Base-by-base conservation (phyloP, 2,329 filamentous ascomycete species). In the Elsinoe arachidis region DNA sequence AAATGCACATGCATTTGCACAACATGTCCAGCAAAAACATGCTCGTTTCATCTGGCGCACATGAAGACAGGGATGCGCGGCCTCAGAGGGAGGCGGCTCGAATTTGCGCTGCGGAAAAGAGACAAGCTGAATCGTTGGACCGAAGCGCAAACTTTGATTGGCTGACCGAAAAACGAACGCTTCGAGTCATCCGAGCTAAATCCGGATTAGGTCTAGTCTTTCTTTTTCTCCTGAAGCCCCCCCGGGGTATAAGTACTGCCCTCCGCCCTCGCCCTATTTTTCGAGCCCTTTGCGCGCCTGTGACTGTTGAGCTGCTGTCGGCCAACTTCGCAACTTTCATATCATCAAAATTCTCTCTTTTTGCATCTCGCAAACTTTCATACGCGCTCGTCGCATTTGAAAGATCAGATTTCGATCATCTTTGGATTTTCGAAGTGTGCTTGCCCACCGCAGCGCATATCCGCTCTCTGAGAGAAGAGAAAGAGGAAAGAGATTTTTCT, bases 261-360 rank as follows among this genome's bases (percentile, higher is more conserved):
- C 15, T 44, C 38, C 33, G 51, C 54, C 53, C 53, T 19, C 54
- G 12, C 54, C 30, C 54, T 34, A 14, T 33, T 46, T 38, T 46
- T 26, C 12, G 15, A 23, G 12, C 21, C 37, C 34, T 49, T 56
- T 56, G 34, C 54, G 39, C 33, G 33, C 15, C 54, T 46, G 54
- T 49, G 41, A 49, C 33, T 56, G 54, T 56, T 56, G 54, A 56
- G 54, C 54, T 46, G 41, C 41, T 30, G 39, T 15, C 54, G 54
- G 54, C 54, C 54, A 56, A 46, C 54, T 47, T 34, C 41, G 17
- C 43, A 49, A 19, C 23, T 56, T 38, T 46, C 30, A 34, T 26
- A 23, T 26, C 41, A 33, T 37, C 54, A 43, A 54, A 38, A 43
- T 19, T 30, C 39, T 37, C 54, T 56, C 54, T 49, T 35, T 34